Conservation (phyloP, 2,329 filamentous ascomycete genomes). For the Blumeria graminis region DNA sequence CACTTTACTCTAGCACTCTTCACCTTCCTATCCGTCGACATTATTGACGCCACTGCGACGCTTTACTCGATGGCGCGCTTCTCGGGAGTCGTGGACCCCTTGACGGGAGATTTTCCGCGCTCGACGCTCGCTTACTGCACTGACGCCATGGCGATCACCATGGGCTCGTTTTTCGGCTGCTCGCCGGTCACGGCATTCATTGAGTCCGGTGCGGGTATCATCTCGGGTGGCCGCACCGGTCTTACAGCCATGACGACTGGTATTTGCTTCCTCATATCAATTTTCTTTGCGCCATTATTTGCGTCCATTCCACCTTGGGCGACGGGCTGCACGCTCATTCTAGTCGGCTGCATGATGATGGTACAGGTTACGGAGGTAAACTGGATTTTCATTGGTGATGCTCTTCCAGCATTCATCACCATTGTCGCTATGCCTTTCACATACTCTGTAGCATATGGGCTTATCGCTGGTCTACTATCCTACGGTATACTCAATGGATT, state of each 20-base stretch:
- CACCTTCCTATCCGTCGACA: conserved; percentile 59
- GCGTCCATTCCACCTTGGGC: conserved; percentile 59
- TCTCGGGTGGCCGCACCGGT: conserved; percentile 49
- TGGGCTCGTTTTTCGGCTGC: conserved; percentile 43
- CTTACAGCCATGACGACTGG: conserved; percentile 47
- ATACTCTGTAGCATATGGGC: conserved; percentile 55
- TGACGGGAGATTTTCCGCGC: conserved; percentile 61
- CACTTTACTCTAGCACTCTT: conserved; percentile 49
- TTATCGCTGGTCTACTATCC: conserved; percentile 38
- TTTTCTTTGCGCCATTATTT: conserved; percentile 57
- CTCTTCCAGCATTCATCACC: conserved; percentile 51
- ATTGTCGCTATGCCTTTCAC: conserved; percentile 55
- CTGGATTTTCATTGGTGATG: conserved; percentile 54
- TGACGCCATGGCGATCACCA: conserved; percentile 46
- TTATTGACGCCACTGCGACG: conserved; percentile 55
- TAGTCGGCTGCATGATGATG: conserved; percentile 59
- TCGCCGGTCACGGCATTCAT: conserved; percentile 54
- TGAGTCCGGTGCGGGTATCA: conserved; percentile 52
- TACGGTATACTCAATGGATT: conserved; percentile 29
- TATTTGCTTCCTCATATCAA: conserved; percentile 42
- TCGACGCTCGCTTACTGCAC: conserved; percentile 58
- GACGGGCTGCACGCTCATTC: conserved; percentile 46
- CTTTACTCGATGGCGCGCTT: conserved; percentile 66
- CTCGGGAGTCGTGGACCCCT: conserved; percentile 36
- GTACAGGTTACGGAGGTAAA: conserved; percentile 51